A percentile compares a stretch with the other conserved stretches of the same genome.
phyloP scores from a whole-genome alignment of 1,284 basidiomycete species.

The Sparassis latifolia region DNA sequence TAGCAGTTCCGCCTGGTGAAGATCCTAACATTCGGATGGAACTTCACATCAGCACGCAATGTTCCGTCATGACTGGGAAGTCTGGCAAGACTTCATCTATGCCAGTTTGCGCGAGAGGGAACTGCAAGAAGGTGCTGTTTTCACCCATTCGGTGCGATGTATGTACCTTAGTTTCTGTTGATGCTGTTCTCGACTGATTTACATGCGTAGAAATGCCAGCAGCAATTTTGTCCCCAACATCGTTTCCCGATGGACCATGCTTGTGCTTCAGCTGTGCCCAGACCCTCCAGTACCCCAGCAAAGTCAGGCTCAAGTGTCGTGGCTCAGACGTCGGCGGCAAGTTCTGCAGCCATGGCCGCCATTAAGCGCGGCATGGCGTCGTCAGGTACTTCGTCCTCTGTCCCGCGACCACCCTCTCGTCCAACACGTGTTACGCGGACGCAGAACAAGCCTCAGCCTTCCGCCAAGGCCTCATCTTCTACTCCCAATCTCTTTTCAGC shows the following conservation, averaged over 20 bases:
- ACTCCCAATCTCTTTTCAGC: slow-evolving; percentile 50
- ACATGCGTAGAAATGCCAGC: slow-evolving; percentile 48
- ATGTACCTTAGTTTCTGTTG: slow-evolving; percentile 23
- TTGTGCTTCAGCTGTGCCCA: slow-evolving; percentile 32
- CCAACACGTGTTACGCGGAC: too few species aligned
- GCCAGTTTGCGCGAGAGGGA: slow-evolving; percentile 53
- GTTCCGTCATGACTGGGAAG: slow-evolving; percentile 60
- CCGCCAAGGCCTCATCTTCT: slow-evolving; percentile 12
- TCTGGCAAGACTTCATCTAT: slow-evolving; percentile 38
- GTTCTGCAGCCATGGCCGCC: slow-evolving; percentile 36
- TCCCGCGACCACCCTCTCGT: too few species aligned
- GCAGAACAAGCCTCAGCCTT: slow-evolving; percentile 6
- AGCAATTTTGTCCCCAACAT: slow-evolving; percentile 67
- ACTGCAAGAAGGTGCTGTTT: slow-evolving; percentile 67
- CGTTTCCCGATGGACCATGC: slow-evolving; percentile 66
- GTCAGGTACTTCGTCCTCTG: slow-evolving; percentile 8
- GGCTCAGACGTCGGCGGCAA: slow-evolving; percentile 29
- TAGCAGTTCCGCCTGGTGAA: slow-evolving; percentile 64
- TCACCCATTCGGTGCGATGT: slow-evolving; percentile 69
- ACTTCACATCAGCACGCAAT: slow-evolving; percentile 56
- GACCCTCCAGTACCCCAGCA: slow-evolving; percentile 10
- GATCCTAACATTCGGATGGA: slow-evolving; percentile 77
- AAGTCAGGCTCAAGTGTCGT: slow-evolving; percentile 13
- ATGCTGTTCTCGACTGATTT: not conserved
- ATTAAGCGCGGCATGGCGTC: slow-evolving; percentile 32